Evolutionary conservation across 257 asterid species (phyloP).

Genomic region (Lavandula angustifolia): DNA sequence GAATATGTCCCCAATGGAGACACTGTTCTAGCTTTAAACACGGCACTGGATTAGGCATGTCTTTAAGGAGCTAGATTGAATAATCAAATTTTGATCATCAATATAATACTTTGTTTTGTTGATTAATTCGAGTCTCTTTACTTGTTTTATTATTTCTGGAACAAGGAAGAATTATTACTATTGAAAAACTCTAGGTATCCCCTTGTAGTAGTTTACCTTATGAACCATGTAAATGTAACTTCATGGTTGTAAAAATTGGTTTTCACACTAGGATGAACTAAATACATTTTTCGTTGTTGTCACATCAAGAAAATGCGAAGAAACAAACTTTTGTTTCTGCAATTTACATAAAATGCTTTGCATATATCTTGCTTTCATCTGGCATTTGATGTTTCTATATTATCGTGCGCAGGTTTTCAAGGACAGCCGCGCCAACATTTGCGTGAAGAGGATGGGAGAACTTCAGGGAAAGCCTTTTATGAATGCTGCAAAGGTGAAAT

Average conservation of each 20-base stretch:
- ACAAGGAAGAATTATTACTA: conserved; percentile 6
- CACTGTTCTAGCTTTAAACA: conserved; percentile 10
- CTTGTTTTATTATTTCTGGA: background rate
- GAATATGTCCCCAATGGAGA: background rate
- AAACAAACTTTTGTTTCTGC: conserved; percentile 20
- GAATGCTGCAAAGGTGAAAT: conserved; percentile 42
- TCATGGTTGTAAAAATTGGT: background rate
- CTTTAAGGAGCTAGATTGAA: background rate
- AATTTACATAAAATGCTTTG: background rate
- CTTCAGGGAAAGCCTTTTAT: conserved; percentile 56
- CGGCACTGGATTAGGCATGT: background rate
- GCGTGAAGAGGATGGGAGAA: conserved; percentile 78
- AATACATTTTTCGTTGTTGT: background rate
- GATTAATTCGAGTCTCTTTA: background rate
- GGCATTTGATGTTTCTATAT: conserved; percentile 23
- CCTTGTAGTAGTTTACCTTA: background rate
- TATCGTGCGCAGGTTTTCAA: conserved; percentile 39
- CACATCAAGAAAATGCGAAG: conserved; percentile 9
- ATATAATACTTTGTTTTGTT: background rate
- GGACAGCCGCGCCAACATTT: conserved; percentile 50
- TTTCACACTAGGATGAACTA: conserved; percentile 3
- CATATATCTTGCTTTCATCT: conserved; percentile 2
- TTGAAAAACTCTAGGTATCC: background rate
- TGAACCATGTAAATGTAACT: background rate
- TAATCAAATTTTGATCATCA: background rate